Conservation (phyloP, 352 stramenopile genomes). For the Globisporangium canariense region DNA sequence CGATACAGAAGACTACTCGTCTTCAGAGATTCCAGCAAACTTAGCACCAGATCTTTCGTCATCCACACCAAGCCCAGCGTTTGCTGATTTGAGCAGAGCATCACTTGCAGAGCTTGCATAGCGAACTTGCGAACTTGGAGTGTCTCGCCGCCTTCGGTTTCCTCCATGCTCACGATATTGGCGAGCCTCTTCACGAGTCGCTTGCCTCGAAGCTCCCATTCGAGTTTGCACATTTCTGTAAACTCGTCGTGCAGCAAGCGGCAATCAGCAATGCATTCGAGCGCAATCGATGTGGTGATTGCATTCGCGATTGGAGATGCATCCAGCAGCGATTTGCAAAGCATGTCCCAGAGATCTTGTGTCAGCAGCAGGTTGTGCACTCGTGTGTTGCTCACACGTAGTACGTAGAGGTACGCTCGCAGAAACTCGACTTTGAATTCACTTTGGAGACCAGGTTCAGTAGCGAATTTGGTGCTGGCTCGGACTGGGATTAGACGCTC, state of each 20-base stretch:
- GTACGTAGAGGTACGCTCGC: conserved; percentile 2
- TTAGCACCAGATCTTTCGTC: not conserved
- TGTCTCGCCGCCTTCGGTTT: not conserved
- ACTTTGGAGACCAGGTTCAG: not conserved
- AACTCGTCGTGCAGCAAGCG: not conserved
- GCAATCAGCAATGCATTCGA: not conserved
- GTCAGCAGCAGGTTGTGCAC: not conserved
- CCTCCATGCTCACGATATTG: not conserved
- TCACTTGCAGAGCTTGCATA: not conserved
- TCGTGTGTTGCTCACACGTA: not conserved
- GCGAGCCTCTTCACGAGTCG: not conserved
- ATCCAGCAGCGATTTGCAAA: not conserved
- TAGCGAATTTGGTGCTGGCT: no score
- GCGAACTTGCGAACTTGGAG: not conserved
- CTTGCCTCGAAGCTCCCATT: not conserved
- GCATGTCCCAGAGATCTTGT: conserved; percentile 3
- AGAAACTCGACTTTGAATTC: conserved; percentile 4
- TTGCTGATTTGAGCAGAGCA: not conserved
- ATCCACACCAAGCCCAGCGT: not conserved
- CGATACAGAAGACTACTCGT: not conserved
- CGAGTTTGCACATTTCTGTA: not conserved
- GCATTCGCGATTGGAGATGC: not conserved
- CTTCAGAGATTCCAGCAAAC: not conserved
- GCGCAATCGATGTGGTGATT: not conserved
- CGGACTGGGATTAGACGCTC: not conserved